Evolutionary conservation across 106 monocot species (phyloP).

Genomic region (Posidonia australis): DNA sequence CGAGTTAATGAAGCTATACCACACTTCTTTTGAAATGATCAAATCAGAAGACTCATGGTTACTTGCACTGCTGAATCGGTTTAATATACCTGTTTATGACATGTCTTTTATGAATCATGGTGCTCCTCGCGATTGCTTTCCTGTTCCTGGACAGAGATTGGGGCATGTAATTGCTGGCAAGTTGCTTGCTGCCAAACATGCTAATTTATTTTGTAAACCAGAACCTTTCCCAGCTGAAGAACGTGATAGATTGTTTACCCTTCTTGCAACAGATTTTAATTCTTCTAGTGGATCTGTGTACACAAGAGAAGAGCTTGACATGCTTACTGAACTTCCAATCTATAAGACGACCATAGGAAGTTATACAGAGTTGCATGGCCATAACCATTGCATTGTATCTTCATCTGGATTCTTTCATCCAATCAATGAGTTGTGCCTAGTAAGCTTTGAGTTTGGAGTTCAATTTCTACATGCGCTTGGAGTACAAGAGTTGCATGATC

Average conservation of each 20-base stretch:
- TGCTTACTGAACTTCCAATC: constrained; percentile 70
- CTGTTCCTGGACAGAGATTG: constrained; percentile 45
- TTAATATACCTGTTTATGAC: constrained; percentile 83
- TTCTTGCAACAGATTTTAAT: constrained; percentile 58
- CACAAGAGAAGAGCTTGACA: constrained; percentile 68
- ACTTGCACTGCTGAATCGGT: constrained; percentile 42
- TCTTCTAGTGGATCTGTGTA: constrained; percentile 33
- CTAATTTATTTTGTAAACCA: constrained; percentile 53
- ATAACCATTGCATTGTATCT: constrained; percentile 56
- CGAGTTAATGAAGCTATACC: constrained; percentile 27
- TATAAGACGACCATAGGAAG: constrained; percentile 64
- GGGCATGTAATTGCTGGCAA: constrained; percentile 52
- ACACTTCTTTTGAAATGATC: constrained; percentile 42
- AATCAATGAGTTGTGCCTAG: constrained; percentile 50
- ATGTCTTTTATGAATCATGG: constrained; percentile 50
- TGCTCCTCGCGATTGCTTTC: constrained; percentile 31
- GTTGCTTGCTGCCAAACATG: constrained; percentile 52
- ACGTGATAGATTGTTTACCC: constrained; percentile 56
- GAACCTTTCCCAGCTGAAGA: constrained; percentile 53
- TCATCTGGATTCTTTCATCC: constrained; percentile 75
- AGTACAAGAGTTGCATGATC: constrained; percentile 56
- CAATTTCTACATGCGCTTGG: constrained; percentile 64
- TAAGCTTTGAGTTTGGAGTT: constrained; percentile 29
- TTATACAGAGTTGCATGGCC: constrained; percentile 42
- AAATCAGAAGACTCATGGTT: constrained; percentile 75